Percentiles rank a stretch among this genome's conserved stretches.
Evolutionary conservation across 1,139 yeast species (phyloP).

Genomic region (Zhuliangozyma blackwelliae): DNA sequence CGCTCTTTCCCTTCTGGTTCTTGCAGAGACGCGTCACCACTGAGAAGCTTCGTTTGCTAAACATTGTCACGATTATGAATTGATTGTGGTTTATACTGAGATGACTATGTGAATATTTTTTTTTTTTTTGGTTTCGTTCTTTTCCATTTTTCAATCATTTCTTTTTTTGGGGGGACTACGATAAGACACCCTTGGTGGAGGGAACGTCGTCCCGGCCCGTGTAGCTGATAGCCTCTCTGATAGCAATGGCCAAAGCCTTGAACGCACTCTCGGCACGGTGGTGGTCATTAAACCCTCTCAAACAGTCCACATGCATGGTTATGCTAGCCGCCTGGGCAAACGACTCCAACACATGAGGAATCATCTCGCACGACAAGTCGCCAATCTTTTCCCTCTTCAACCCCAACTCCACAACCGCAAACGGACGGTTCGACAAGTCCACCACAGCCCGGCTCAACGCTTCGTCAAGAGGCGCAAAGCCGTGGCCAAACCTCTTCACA

Average conservation of each 20-base stretch:
- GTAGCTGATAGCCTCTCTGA: slow-evolving; percentile 76
- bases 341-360: slow-evolving; percentile 91
- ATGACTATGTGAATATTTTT: slow-evolving; percentile 1
- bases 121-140: not conserved
- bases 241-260: slow-evolving; percentile 90
- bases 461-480: slow-evolving; percentile 94
- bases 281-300: slow-evolving; percentile 92
- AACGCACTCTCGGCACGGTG: slow-evolving; percentile 96
- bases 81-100: not conserved
- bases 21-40: not conserved
- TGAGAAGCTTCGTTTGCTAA: slow-evolving; percentile 3
- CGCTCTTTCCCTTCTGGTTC: slow-evolving; percentile 1
- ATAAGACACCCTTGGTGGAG: slow-evolving; percentile 90
- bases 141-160: not conserved
- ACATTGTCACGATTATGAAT: not conserved
- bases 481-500: slow-evolving; percentile 88
- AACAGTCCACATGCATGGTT: slow-evolving; percentile 89
- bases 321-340: slow-evolving; percentile 90
- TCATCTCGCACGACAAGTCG: slow-evolving; percentile 90
- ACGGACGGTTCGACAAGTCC: slow-evolving; percentile 89
- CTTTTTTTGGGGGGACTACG: slow-evolving; percentile 23
- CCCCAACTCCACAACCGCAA: slow-evolving; percentile 84
- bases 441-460: slow-evolving; percentile 93
- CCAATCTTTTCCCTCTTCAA: slow-evolving; percentile 91
- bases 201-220: slow-evolving; percentile 92